These are phyloP conservation scores for Davidsoniella virescens DNA, from an alignment of 2,329 filamentous ascomycete genomes.

Conservation along the genomic window DNA sequence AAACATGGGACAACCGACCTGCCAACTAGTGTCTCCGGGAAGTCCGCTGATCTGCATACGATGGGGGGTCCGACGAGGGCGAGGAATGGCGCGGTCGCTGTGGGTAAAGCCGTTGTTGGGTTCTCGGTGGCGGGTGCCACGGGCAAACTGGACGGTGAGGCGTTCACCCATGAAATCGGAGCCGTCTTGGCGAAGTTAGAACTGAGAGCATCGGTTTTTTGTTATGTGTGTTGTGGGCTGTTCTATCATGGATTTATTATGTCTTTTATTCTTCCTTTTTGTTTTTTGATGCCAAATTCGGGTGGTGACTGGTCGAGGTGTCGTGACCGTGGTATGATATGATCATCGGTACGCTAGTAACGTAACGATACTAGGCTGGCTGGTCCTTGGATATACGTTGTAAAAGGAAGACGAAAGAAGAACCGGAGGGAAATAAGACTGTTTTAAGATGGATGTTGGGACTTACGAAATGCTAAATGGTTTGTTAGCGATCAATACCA, in stretches of 20 bases:
- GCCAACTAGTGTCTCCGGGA: constrained; percentile 97
- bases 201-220: neutral
- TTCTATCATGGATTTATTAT: too few relatives aligned
- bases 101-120: constrained; percentile 25
- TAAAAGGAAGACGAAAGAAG: neutral
- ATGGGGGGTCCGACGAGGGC: constrained; percentile 84
- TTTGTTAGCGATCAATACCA: constrained; percentile 1
- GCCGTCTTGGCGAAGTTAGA: constrained; percentile 48
- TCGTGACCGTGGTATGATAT: neutral
- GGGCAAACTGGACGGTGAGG: constrained; percentile 93
- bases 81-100: constrained; percentile 44
- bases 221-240: constrained; percentile 1
- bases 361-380: too few relatives aligned
- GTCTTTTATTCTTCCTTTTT: too few relatives aligned
- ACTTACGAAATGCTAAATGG: constrained; percentile 45
- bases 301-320: neutral
- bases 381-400: neutral
- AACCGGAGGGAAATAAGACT: neutral
- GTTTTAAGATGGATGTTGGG: neutral
- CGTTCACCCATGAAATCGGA: constrained; percentile 96
- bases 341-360: neutral
- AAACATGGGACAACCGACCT: constrained; percentile 67
- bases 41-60: constrained; percentile 97
- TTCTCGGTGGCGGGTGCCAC: constrained; percentile 52
- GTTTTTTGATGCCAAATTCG: too few relatives aligned